These are phyloP conservation scores for Hortiboletus campestris DNA, from an alignment of 768 basidiomycete species.

Conservation along the genomic window DNA sequence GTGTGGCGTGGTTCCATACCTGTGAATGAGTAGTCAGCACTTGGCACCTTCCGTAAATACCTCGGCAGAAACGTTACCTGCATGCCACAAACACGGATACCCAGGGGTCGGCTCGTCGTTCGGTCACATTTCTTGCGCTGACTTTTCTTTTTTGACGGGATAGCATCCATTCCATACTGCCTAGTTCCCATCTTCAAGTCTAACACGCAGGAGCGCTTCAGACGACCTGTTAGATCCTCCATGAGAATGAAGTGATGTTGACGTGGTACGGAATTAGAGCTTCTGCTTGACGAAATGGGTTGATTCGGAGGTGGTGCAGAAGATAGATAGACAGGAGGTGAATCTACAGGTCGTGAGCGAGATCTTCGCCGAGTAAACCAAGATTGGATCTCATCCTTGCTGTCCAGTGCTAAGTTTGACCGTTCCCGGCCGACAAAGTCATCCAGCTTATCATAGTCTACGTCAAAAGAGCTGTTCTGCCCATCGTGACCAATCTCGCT, in stretches of 20 bases:
- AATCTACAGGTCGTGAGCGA: slow-evolving; percentile 38
- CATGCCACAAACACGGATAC: slow-evolving; percentile 97
- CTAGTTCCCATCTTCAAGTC: slow-evolving; percentile 99
- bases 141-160: slow-evolving; percentile 90
- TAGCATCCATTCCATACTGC: slow-evolving; percentile 97
- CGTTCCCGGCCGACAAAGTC: slow-evolving; percentile 18
- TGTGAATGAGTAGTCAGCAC: slow-evolving; percentile 32
- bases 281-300: slow-evolving; percentile 36
- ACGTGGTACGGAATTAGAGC: slow-evolving; percentile 58
- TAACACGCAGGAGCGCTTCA: slow-evolving; percentile 91
- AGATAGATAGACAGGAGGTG: slow-evolving; percentile 24
- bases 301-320: slow-evolving; percentile 28
- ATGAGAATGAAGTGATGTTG: slow-evolving; percentile 98
- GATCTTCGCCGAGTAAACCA: slow-evolving; percentile 41
- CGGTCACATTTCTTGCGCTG: slow-evolving; percentile 98
- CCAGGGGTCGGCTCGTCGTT: slow-evolving; percentile 88
- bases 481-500: slow-evolving; percentile 39
- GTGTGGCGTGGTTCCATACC: slow-evolving; percentile 90
- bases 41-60: background rate
- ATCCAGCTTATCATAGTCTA: slow-evolving; percentile 37
- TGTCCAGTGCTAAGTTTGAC: slow-evolving; percentile 17
- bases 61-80: slow-evolving; percentile 62
- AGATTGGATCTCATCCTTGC: slow-evolving; percentile 24
- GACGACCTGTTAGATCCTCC: slow-evolving; percentile 94
- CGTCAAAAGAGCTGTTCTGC: slow-evolving; percentile 41